phyloP scores from a whole-genome alignment of 2,329 filamentous ascomycete species.

The Hortaea sp. region DNA sequence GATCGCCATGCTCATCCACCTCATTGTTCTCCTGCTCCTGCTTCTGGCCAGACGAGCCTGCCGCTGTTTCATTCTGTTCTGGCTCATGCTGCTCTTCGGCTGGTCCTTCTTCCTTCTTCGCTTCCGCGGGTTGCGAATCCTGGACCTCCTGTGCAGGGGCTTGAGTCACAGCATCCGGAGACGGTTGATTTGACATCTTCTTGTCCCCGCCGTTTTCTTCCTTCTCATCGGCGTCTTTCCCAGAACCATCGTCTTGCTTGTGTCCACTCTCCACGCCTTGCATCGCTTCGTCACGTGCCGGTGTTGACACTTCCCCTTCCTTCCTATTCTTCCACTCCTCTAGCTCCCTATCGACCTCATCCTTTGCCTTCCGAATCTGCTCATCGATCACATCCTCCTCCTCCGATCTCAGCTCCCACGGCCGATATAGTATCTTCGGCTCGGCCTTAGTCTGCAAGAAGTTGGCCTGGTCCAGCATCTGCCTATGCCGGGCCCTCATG shows the following conservation, averaged over 20 bases:
- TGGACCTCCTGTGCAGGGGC: neutral
- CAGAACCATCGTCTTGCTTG: too few species aligned
- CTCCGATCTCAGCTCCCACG: neutral
- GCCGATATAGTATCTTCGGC: constrained; percentile 37
- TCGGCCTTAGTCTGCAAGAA: constrained; percentile 62
- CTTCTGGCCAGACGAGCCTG: neutral
- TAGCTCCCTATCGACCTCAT: neutral
- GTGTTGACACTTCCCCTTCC: neutral
- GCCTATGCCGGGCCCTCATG: constrained; percentile 56
- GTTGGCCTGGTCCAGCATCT: constrained; percentile 59
- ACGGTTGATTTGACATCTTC: too few species aligned
- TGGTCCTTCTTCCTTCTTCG: neutral
- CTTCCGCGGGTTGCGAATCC: neutral
- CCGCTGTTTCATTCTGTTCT: neutral
- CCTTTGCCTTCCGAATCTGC: neutral
- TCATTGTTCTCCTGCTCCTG: constrained; percentile 14
- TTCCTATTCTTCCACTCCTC: neutral
- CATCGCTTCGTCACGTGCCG: too few species aligned
- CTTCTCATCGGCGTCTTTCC: too few species aligned
- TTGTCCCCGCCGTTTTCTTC: too few species aligned
- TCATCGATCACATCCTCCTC: neutral
- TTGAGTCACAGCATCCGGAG: too few species aligned
- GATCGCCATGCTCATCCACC: constrained; percentile 61
- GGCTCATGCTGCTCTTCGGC: neutral
- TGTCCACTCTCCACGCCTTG: too few species aligned